Base-by-base conservation (phyloP, 139 green algal genomes). In the Eudorina sp. region DNA sequence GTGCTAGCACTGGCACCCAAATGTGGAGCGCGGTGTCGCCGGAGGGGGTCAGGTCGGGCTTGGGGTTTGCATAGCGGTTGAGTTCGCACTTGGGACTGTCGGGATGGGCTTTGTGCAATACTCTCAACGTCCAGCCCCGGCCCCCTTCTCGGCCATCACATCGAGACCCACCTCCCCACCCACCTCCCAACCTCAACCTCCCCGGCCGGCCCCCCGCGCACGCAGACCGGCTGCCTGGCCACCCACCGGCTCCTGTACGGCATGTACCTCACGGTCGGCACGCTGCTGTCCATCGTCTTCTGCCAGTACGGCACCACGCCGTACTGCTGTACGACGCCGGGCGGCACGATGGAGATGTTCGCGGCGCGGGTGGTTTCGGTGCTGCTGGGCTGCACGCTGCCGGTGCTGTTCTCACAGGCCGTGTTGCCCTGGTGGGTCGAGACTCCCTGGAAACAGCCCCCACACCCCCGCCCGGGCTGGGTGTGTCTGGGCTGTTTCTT, bases 231-330 rank as follows among this genome's bases (percentile, higher is more conserved):
- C 53, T 55, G 11, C 34, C 23, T 73, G 34, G 19, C 53, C 9
- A 27, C 21, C 25, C 36, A 84, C 53, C 53, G 21, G 34, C 53
- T 73, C 21, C 34, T 53, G 53, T 72, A 73, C 53, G 77, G 53
- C 53, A n/a, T 84, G 53, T 34, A 60, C 3, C 58, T 86, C n/a
- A 38, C 80, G 29, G 53, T 86, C 5, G n/a, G 72, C 3, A 78
- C 80, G 0, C 43, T 86, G 43, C 36, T 51, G 29, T 55, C 80
- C 31, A 77, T 86, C 53, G 66, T 72, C 29, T 46, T 86, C 16
- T 86, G 80, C 60, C 60, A 76, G 45, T 64, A 77, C 60, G 43
- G 19, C 60, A 53, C n/a, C 5, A n/a, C 11, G 36, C 53, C 23
- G 38, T 74, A 66, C 80, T 48, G 31, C 29, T 72, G 62, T 72